Evolutionary conservation across 805 yeast species (phyloP), one percentile per base, ranked within the genome.

Genomic region (Candida sithepensis): DNA sequence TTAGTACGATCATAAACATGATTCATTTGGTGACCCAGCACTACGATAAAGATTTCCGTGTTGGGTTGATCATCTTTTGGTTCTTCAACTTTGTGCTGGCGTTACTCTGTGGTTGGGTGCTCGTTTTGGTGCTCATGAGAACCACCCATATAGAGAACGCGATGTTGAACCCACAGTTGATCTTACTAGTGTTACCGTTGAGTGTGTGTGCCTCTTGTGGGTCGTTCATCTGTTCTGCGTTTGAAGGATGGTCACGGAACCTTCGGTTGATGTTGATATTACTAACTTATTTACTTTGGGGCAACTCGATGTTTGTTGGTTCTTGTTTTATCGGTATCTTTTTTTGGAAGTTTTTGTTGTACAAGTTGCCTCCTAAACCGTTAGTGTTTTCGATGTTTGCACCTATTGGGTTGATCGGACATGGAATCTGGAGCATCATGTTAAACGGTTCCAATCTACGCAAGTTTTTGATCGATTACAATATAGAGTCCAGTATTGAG

Each of bases 401-500:
- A 46, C 88, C 92, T 1, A 70, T 88, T 37, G 96, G 96, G 3
- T 82, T 89, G 40, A 63, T 85, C 55, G 96, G 96, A n/a, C 96
- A 89, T 65, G 94, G 90, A 1, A 75, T 85, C 0, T 86, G 74
- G 66, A 86, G 86, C 3, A 74, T 86, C 13, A 63, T 82, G 47
- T 49, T 57, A n/a, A 58, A 59, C 46, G 63, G 61, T n/a, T 19
- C n/a, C 3, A 61, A 60, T 41, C 34, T 58, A 32, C 40, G 41
- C 3, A 16, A 32, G 8, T 60, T 47, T 40, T 43, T 56, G 14
- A 22, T 22, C 1, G 50, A 46, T 16, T 54, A 56, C 22, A 24
- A 42, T 21, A 39, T 36, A 10, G 8, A 48, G 14, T 24, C 49
- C 13, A 14, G 34, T 10, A 32, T 32, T 1, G 33, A 16, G 10